Evolutionary conservation across 164 flowering plant species (phyloP), one percentile per base, ranked within the genome.

Genomic region (Aristolochia fimbriata): DNA sequence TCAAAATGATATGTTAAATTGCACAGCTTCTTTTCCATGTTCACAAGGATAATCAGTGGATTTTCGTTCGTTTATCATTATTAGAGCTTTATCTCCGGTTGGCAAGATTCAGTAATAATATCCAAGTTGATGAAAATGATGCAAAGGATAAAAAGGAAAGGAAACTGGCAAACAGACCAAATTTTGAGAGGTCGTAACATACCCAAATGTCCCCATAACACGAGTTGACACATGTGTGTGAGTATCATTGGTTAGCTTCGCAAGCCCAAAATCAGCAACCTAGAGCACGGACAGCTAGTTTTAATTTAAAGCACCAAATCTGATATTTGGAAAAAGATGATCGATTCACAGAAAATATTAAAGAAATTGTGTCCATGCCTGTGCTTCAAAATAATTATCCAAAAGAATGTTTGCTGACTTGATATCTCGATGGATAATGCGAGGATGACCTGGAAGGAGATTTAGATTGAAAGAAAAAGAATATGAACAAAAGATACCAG

Each of bases 201-300:
- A 84, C 93, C 94, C 94, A 67, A 86, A 86, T 54, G 94, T 86
- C 59, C 94, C 94, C 94, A 86, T 86, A 27, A 86, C 83, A 43
- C 94, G 78, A 61, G 94, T 86, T 31, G 88, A 86, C 8, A 84
- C 86, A 65, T 82, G 86, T 15, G 90, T 77, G 56, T 68, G 21
- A 6, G 66, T 69, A 65, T 80, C 86, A 55, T 76, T 72, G 19
- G 85, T 65, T 55, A 79, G 72, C 63, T 77, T 86, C 22, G 90
- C 90, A 58, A 86, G 82, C 64, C 94, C 94, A 74, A 86, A 86
- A 67, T 86, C 90, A 57, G 94, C 90, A 60, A 86, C 89, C 93
- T 83, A 77, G 52, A 19, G 58, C 45, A 55, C 46, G 30, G 43
- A 37, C 43, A 37, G 43, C 25, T 31, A 14, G 57, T 33, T 47